phyloP scores from a whole-genome alignment of 108 stramenopile genomes.

The Fragilariopsis cylindrus region DNA sequence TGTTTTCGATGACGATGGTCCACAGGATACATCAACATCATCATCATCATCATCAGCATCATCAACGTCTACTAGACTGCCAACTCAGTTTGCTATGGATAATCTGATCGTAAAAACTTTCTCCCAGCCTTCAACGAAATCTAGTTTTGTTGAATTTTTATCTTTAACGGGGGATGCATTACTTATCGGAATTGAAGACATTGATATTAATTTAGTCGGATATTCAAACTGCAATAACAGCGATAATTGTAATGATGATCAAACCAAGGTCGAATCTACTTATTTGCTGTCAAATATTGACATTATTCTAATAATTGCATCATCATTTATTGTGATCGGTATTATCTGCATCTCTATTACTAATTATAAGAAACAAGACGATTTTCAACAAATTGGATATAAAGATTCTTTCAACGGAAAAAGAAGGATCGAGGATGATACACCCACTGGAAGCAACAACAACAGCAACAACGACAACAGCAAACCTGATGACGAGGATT shows the following conservation, averaged over 20 bases:
- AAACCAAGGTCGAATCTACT: not conserved
- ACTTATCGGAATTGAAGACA: slow-evolving; percentile 14
- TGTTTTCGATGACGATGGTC: slow-evolving; percentile 2
- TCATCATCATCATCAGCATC: too few species aligned
- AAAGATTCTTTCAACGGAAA: not conserved
- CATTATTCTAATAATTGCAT: slow-evolving; percentile 33
- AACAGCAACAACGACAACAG: not conserved
- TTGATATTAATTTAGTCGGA: slow-evolving; percentile 12
- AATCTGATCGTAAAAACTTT: slow-evolving; percentile 28
- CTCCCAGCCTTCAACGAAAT: slow-evolving; percentile 30
- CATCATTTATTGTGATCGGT: slow-evolving; percentile 32
- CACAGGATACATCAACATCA: not conserved
- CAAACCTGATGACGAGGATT: not conserved
- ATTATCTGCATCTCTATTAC: slow-evolving; percentile 30
- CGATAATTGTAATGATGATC: not conserved
- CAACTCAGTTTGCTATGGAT: slow-evolving; percentile 26
- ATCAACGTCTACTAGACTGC: not conserved
- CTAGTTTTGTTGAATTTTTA: slow-evolving; percentile 19
- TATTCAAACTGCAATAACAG: not conserved
- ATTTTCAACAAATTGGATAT: not conserved
- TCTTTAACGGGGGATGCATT: slow-evolving; percentile 17
- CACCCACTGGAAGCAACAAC: not conserved
- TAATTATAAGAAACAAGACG: slow-evolving; percentile 28
- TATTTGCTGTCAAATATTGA: slow-evolving; percentile 35
- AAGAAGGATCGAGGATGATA: slow-evolving; percentile 17